Evolutionary conservation across 2,329 filamentous ascomycete species (phyloP).

Genomic region (Davidsoniella eucalypti): DNA sequence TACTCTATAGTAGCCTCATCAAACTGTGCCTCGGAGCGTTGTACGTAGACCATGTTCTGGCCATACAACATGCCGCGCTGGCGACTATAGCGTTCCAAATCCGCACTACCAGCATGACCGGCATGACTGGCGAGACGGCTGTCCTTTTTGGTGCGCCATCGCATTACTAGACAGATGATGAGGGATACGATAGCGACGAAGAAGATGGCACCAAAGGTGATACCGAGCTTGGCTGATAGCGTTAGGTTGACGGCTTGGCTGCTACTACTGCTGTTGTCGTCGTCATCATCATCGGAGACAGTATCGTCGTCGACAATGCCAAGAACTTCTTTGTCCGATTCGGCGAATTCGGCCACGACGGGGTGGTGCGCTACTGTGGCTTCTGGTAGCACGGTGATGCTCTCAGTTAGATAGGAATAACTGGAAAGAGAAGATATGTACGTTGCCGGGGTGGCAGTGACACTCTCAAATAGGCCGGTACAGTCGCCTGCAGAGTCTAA

Average conservation of each 20-base stretch:
- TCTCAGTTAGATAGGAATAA: conserved; percentile 12
- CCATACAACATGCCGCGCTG: not conserved
- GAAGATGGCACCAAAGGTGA: conserved; percentile 11
- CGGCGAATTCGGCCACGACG: conserved; percentile 23
- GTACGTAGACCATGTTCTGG: not conserved
- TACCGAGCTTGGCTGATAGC: conserved; percentile 13
- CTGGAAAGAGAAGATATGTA: conserved; percentile 22
- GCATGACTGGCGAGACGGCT: not conserved
- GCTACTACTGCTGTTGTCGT: not conserved
- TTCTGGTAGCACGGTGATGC: conserved; percentile 21
- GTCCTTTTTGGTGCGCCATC: conserved; percentile 10
- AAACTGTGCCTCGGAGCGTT: too few relatives aligned
- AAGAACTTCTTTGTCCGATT: conserved; percentile 21
- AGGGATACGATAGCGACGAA: conserved; percentile 9
- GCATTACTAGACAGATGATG: conserved; percentile 10
- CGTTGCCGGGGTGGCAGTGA: conserved; percentile 22
- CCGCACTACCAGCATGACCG: not conserved
- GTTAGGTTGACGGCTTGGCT: conserved; percentile 6
- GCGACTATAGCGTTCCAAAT: not conserved
- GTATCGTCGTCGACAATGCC: conserved; percentile 21
- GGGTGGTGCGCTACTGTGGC: conserved; percentile 24
- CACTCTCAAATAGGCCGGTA: conserved; percentile 21
- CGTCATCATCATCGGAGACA: not conserved
- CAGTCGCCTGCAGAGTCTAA: conserved; percentile 20
- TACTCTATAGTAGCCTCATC: too few relatives aligned